Base-by-base conservation (phyloP, 352 stramenopile genomes). In the Phytophthora idaei region DNA sequence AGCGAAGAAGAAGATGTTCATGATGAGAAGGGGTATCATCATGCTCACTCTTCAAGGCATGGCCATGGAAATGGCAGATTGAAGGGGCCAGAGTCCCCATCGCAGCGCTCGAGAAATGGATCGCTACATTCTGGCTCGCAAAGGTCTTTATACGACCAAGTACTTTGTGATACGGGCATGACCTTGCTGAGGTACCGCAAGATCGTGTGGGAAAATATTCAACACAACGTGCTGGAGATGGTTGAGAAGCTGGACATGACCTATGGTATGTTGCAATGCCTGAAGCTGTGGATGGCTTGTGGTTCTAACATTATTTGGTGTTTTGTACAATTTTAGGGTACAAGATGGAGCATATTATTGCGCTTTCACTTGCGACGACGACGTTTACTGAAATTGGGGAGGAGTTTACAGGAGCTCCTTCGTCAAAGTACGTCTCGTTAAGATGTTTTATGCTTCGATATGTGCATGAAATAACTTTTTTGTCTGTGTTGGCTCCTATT, bases 291-390 rank as follows among this genome's bases (percentile, higher is more conserved):
- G 17, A 47, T 2, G 28, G 3, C 25, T 29, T 62, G 12, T 37
- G n/a, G 17, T 39, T 45, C 17, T 78, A n/a, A 70, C 48, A 45
- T 10, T 65, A 31, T 39, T 47, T 45, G 44, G 31, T 64, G 5
- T 12, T 46, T 52, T 61, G 21, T 52, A 9, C 34, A 36, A 50
- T 39, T 3, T 17, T 61, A 95, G 84, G 81, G 5, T 87, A 94
- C 69, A 94, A 97, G 57, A 82, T 96, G 63, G 90, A 97, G 59
- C 89, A 97, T 42, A 84, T 97, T 15, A 92, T 96, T 46, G 78
- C 74, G 6, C 71, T 97, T 44, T 87, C 90, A 39, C 81, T 91
- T 48, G 77, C 81, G 3, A 94, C 90, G 5, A 81, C 78, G 32
- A 81, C 74, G 31, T 90, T 97, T 54, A 83, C 90, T 37, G 80